Conservation (phyloP, 768 basidiomycete genomes). For the Harrya chromipes region DNA sequence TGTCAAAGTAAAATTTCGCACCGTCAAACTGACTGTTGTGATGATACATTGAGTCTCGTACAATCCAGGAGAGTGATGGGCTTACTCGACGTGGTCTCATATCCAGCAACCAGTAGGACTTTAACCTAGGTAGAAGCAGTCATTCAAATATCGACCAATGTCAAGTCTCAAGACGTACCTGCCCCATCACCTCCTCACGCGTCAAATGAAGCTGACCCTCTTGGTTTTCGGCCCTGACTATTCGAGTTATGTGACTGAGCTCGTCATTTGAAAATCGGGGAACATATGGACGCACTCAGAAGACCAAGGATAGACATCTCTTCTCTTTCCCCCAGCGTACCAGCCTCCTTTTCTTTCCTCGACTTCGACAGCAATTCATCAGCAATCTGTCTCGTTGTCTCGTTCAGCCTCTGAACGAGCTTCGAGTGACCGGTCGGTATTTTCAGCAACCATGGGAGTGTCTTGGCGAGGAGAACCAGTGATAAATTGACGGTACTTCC, state of each 20-base stretch:
- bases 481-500: slow-evolving; percentile 4
- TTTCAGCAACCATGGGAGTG: slow-evolving; percentile 30
- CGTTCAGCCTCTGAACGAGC: slow-evolving; percentile 24
- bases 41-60: not conserved
- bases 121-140: slow-evolving; percentile 24
- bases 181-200: slow-evolving; percentile 40
- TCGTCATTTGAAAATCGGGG: not conserved
- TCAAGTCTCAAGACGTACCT: slow-evolving; percentile 15
- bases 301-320: slow-evolving; percentile 40
- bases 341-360: slow-evolving; percentile 32
- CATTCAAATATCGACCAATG: not conserved
- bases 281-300: slow-evolving; percentile 24
- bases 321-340: slow-evolving; percentile 25
- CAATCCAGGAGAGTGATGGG: not conserved
- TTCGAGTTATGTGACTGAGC: not conserved
- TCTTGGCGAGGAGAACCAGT: slow-evolving; percentile 24
- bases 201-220: slow-evolving; percentile 32
- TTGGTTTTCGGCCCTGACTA: slow-evolving; percentile 38
- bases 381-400: slow-evolving; percentile 34
- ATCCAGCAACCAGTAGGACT: slow-evolving; percentile 36
- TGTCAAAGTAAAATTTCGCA: not conserved
- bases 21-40: slow-evolving; percentile 20
- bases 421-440: slow-evolving; percentile 31
- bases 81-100: slow-evolving; percentile 39
- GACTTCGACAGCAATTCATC: slow-evolving; percentile 30